These are phyloP conservation scores for Fonsecaea monophora DNA, from an alignment of 2,329 filamentous ascomycete genomes.

Conservation along the genomic window DNA sequence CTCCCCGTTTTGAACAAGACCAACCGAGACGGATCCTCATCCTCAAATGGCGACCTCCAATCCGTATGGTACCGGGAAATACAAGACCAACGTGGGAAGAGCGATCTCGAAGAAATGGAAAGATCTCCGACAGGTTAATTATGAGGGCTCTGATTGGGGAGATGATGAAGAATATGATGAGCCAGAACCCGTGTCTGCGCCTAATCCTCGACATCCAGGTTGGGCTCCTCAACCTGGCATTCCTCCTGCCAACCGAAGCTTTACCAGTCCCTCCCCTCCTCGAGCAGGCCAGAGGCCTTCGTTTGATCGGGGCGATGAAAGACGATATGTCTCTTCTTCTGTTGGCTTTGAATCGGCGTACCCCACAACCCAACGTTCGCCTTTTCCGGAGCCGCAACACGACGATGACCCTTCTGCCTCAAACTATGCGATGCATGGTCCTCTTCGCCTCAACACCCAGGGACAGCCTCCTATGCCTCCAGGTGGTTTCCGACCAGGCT, in stretches of 20 bases:
- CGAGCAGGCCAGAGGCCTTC: constrained; percentile 29
- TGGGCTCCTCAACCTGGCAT: constrained; percentile 30
- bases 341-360: constrained; percentile 36
- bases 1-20: neutral
- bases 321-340: constrained; percentile 37
- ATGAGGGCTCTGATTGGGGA: constrained; percentile 95
- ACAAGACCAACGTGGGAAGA: constrained; percentile 85
- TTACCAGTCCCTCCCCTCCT: constrained; percentile 50
- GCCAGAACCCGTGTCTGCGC: constrained; percentile 42
- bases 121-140: constrained; percentile 82
- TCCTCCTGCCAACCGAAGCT: constrained; percentile 39
- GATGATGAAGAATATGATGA: constrained; percentile 63
- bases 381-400: constrained; percentile 37
- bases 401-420: constrained; percentile 22
- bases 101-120: constrained; percentile 95
- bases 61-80: constrained; percentile 55
- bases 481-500: constrained; percentile 38
- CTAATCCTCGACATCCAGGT: constrained; percentile 21
- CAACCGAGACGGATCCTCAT: neutral
- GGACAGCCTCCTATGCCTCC: constrained; percentile 28
- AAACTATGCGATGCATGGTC: constrained; percentile 27
- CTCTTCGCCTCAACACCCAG: constrained; percentile 35
- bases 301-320: constrained; percentile 40
- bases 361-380: constrained; percentile 32
- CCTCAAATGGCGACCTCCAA: constrained; percentile 29